phyloP scores from a whole-genome alignment of 768 basidiomycete genomes.

The Serendipita vermifera region DNA sequence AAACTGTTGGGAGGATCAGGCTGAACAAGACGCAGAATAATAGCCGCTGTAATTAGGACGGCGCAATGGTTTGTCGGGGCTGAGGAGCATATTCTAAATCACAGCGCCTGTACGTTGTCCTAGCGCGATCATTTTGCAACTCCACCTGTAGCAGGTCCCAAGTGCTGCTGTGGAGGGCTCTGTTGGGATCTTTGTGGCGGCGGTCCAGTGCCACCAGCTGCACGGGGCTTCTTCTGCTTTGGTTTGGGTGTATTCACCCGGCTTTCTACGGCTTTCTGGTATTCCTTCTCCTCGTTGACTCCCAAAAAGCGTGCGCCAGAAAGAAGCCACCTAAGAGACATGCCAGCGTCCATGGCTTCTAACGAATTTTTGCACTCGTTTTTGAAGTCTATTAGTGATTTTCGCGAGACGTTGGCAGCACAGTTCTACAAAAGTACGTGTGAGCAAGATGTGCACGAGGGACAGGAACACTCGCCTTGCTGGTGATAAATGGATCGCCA shows the following conservation, averaged over 20 bases:
- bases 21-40: no score
- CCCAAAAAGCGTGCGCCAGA: not conserved
- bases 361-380: constrained; percentile 9
- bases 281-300: not conserved
- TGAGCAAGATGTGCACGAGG: not conserved
- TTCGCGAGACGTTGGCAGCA: constrained; percentile 4
- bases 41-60: no score
- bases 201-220: no score
- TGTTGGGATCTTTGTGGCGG: no score
- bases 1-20: no score
- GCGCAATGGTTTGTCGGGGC: no score
- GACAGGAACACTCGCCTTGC: constrained; percentile 22
- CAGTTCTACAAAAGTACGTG: constrained; percentile 17
- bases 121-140: no score
- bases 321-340: not conserved
- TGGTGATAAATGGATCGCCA: constrained; percentile 31
- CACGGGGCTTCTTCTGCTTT: no score
- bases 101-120: no score
- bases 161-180: no score
- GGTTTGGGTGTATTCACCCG: not conserved
- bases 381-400: not conserved
- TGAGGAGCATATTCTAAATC: no score
- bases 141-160: no score
- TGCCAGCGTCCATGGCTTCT: not conserved
- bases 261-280: not conserved